Base-by-base conservation (phyloP, 2,329 filamentous ascomycete species). In the Dactylellina leptospora region DNA sequence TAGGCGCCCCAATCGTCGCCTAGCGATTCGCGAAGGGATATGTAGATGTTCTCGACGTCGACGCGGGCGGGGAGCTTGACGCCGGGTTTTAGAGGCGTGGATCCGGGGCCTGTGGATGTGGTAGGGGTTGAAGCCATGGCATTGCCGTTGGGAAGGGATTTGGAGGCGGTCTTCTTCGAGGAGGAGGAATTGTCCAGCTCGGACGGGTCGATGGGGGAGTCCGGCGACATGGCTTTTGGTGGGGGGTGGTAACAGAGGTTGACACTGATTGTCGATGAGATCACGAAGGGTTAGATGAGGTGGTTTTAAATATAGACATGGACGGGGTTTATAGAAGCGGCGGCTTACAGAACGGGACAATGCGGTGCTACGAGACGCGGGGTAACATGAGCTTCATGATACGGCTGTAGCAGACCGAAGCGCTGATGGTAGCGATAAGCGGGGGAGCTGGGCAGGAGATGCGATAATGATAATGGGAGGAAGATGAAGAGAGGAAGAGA, bases 11-110 rank as follows among this genome's bases (percentile, higher is more conserved):
- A 66, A 27, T 73, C 62, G 54, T 73, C 69, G 56, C 69, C 69
- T 53, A 73, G 51, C 27, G 61, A 66, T 68, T 73, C 69, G 48
- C 69, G 60, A 53, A 73, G 69, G 20, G 69, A 56, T 5, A 60
- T 55, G 50, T 73, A 73, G 28, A 73, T 62, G n/a, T 73, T 66
- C 25, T 73, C 69, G 61, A 73, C 69, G 42, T 73, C 69, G 55
- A 73, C 62, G 38, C 69, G 69, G 13, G 69, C 61, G 16, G 68
- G 68, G 9, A 72, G 68, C 59, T 72, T 72, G 22, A 72, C 59
- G 23, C 68, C 68, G 18, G 68, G 68, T 36, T 72, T 72, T 30
- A 72, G 30, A 60, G 68, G 59, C 30, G 68, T 63, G 27, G 38
- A 51, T 13, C 54, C 23, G 11, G 68, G 68, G 28, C 45, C 68